These are phyloP conservation scores for Beauveria pseudobassiana DNA, from an alignment of 2,329 filamentous ascomycete species.

Conservation along the genomic window DNA sequence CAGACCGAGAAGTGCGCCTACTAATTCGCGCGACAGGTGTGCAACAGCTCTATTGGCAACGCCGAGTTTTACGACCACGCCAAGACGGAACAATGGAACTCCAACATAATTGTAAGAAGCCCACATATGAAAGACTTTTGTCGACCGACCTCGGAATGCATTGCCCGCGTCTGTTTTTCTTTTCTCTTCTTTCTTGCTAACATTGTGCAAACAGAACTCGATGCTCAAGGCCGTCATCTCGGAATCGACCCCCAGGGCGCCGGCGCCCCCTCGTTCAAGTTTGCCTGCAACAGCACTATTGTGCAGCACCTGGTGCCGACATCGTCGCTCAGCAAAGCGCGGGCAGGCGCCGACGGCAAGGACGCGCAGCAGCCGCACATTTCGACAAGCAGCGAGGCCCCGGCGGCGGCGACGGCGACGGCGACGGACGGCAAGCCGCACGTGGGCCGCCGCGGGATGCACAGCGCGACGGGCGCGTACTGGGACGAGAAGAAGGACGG, in stretches of 20 bases:
- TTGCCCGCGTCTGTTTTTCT: no score
- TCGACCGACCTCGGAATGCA: not conserved
- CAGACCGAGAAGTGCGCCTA: not conserved
- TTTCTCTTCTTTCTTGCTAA: not conserved
- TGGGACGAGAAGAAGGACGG: conserved; percentile 89
- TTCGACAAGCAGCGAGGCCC: conserved; percentile 46
- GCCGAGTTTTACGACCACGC: conserved; percentile 80
- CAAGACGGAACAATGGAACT: conserved; percentile 84
- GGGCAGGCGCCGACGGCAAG: conserved; percentile 40
- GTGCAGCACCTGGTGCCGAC: conserved; percentile 82
- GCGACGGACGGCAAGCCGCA: conserved; percentile 58
- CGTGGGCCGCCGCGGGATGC: conserved; percentile 83
- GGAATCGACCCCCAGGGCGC: conserved; percentile 55
- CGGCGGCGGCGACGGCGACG: conserved; percentile 46
- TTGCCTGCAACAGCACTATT: conserved; percentile 95
- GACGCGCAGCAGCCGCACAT: conserved; percentile 45
- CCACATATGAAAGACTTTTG: not conserved
- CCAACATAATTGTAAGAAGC: conserved; percentile 71
- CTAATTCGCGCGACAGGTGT: conserved; percentile 54
- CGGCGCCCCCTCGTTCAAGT: conserved; percentile 69
- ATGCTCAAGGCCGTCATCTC: conserved; percentile 73
- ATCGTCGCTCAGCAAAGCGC: conserved; percentile 54
- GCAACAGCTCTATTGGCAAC: conserved; percentile 65
- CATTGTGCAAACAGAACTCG: conserved; percentile 47
- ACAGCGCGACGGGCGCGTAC: conserved; percentile 76